A percentile compares a stretch with the other conserved stretches of the same genome.
Evolutionary conservation across 192 early-diverging fungal species (phyloP).

Genomic region (Funneliformis geosporum): DNA sequence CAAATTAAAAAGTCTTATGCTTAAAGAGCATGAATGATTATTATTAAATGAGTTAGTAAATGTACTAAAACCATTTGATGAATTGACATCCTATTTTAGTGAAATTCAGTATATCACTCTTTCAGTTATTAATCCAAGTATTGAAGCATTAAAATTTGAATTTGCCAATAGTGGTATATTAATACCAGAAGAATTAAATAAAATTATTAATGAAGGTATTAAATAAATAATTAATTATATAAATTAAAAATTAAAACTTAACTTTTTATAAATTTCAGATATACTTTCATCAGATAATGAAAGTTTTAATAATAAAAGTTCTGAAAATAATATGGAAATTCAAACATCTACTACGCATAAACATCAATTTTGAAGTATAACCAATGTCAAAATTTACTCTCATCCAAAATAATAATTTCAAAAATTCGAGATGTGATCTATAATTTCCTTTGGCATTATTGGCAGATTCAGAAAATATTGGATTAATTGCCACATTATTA

Average conservation of each 20-base stretch:
- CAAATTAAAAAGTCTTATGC: not conserved
- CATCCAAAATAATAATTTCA: not conserved
- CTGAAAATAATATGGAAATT: not conserved
- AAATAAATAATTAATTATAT: not conserved
- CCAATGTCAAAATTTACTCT: not conserved
- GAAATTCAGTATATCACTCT: conserved; percentile 6
- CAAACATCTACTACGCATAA: not conserved
- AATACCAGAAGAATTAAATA: not conserved
- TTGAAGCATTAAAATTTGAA: not conserved
- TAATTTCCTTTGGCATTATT: not conserved
- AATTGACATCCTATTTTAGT: conserved; percentile 14
- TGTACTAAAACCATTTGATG: not conserved
- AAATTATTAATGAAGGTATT: not conserved
- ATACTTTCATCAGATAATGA: not conserved
- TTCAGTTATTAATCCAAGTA: conserved; percentile 9
- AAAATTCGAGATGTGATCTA: not conserved
- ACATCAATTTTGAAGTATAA: not conserved
- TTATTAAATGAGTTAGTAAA: conserved; percentile 8
- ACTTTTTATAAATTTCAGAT: not conserved
- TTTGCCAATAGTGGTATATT: not conserved
- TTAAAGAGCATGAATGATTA: not conserved
- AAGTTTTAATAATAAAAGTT: not conserved
- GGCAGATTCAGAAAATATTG: not conserved
- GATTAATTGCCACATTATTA: not conserved
- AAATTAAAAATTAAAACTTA: too few species aligned